Percentiles rank a stretch among this genome's conserved stretches.
These are phyloP conservation scores for Candida nitratophila DNA, from an alignment of 805 yeast species.

Conservation along the genomic window DNA sequence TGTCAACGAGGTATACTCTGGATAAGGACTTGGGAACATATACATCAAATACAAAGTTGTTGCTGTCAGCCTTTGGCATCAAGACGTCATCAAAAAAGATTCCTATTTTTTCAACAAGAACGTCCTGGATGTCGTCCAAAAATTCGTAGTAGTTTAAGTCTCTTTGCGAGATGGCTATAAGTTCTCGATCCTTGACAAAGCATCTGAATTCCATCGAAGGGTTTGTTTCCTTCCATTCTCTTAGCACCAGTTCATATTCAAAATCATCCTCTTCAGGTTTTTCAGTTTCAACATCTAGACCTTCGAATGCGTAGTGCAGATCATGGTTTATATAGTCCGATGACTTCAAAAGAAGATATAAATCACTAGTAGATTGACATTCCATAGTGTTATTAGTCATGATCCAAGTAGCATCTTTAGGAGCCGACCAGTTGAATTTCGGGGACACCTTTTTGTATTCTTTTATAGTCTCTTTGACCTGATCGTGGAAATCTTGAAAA, in stretches of 20 bases:
- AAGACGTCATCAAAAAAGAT: slow-evolving; percentile 47
- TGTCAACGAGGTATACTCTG: slow-evolving; percentile 66
- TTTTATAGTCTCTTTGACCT: slow-evolving; percentile 38
- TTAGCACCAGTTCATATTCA: slow-evolving; percentile 59
- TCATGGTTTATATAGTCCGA: slow-evolving; percentile 88
- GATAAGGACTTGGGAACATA: slow-evolving; percentile 73
- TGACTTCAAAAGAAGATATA: slow-evolving; percentile 75
- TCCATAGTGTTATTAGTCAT: slow-evolving; percentile 67
- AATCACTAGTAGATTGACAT: slow-evolving; percentile 65
- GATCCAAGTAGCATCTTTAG: slow-evolving; percentile 93
- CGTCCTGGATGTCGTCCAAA: slow-evolving; percentile 43
- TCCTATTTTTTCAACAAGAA: slow-evolving; percentile 40
- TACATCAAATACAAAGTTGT: slow-evolving; percentile 65
- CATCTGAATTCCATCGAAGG: slow-evolving; percentile 92
- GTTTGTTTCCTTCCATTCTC: slow-evolving; percentile 77
- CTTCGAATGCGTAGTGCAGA: slow-evolving; percentile 62
- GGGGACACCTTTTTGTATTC: slow-evolving; percentile 66
- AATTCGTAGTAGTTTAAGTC: slow-evolving; percentile 80
- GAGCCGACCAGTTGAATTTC: slow-evolving; percentile 95
- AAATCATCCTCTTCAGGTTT: slow-evolving; percentile 15
- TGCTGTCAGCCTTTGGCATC: slow-evolving; percentile 43
- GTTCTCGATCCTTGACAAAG: slow-evolving; percentile 56
- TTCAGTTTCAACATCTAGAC: slow-evolving; percentile 27
- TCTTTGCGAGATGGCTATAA: slow-evolving; percentile 77
- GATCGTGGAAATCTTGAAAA: slow-evolving; percentile 55